A percentile compares a stretch with the other conserved stretches of the same genome.
Conservation (phyloP, 2,329 filamentous ascomycete species). For the Setomelanomma holmii region DNA sequence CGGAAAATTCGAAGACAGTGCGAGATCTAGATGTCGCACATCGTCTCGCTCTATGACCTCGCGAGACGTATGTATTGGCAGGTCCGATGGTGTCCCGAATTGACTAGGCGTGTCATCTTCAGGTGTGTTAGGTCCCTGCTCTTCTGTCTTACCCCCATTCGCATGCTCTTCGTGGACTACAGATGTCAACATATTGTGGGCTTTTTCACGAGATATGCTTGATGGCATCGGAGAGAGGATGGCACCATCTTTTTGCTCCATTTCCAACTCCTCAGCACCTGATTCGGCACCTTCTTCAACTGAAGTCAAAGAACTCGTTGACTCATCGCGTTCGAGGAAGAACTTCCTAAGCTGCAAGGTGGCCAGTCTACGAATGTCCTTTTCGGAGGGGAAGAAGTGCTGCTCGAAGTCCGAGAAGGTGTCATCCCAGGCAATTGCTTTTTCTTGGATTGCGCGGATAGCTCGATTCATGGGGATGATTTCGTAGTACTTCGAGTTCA, state of each 20-base stretch:
- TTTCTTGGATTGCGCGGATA: conserved; percentile 89
- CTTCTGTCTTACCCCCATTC: conserved; percentile 22
- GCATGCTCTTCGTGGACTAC: conserved; percentile 69
- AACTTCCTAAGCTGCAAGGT: conserved; percentile 93
- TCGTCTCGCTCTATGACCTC: conserved; percentile 58
- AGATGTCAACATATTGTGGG: conserved; percentile 68
- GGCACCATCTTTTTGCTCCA: conserved; percentile 41
- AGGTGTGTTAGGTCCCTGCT: conserved; percentile 9
- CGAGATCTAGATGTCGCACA: conserved; percentile 68
- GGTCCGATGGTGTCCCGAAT: conserved; percentile 15
- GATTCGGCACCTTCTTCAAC: conserved; percentile 69
- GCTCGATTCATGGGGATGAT: conserved; percentile 91
- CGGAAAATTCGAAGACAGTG: conserved; percentile 54
- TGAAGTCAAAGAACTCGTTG: conserved; percentile 74
- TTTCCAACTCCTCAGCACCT: conserved; percentile 36
- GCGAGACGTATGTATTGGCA: conserved; percentile 38
- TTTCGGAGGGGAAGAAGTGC: conserved; percentile 92
- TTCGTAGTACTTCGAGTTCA: conserved; percentile 94
- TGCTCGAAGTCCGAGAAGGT: conserved; percentile 89
- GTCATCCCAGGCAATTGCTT: conserved; percentile 90
- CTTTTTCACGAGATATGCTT: conserved; percentile 65
- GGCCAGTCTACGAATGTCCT: conserved; percentile 90
- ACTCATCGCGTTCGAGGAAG: conserved; percentile 85
- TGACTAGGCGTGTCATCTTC: conserved; percentile 16
- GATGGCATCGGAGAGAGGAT: conserved; percentile 45